phyloP scores from a whole-genome alignment of 345 rosid genomes.

The Conringia planisiliqua region DNA sequence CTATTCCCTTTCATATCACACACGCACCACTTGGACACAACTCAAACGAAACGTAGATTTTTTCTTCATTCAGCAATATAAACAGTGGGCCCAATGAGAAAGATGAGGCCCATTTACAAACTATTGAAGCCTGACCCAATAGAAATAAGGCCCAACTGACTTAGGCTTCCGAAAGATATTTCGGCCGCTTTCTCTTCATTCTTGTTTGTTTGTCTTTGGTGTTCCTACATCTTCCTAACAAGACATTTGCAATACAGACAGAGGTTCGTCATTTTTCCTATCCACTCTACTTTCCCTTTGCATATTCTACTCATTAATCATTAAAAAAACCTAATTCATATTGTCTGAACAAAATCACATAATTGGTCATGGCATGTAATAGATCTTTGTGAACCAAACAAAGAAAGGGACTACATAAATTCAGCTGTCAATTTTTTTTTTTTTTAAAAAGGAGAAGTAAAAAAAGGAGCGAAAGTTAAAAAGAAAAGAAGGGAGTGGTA shows the following conservation, averaged over 20 bases:
- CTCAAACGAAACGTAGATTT: neutral
- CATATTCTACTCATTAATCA: neutral
- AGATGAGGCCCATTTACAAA: neutral
- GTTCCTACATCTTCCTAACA: neutral
- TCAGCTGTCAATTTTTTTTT: neutral
- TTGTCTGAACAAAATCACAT: neutral
- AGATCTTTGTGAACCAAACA: neutral
- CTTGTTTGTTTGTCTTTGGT: neutral
- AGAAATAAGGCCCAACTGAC: neutral
- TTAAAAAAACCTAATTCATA: neutral
- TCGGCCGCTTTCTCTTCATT: neutral
- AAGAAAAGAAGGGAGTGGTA: too few relatives aligned
- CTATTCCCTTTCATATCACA: constrained; percentile 24
- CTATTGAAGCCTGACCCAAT: neutral
- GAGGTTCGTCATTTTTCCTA: neutral
- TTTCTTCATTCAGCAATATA: neutral
- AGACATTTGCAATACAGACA: neutral
- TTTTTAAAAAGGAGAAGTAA: neutral
- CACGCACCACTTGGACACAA: neutral
- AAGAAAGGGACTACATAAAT: neutral
- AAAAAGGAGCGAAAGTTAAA: neutral
- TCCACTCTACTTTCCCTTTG: neutral
- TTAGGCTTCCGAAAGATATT: neutral
- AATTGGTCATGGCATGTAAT: neutral
- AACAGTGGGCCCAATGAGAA: neutral